Conservation (phyloP, 768 basidiomycete species). For the Hydnomerulius pinastri region DNA sequence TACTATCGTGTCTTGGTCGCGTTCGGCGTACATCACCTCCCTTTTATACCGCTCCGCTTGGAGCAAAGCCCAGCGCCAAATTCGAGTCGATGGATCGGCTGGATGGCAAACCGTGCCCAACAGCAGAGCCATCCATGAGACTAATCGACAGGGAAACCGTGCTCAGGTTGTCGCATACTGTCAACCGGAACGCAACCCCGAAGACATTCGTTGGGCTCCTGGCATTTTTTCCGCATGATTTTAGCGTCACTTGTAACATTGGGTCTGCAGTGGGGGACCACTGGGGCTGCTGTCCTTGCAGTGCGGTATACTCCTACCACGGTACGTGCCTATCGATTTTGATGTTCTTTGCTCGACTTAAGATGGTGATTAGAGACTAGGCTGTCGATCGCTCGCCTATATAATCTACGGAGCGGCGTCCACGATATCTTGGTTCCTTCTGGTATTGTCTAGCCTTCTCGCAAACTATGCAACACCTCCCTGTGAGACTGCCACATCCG, state of each 20-base stretch:
- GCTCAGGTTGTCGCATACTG: slow-evolving; percentile 25
- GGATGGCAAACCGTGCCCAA: background rate
- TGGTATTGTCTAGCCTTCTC: slow-evolving; percentile 30
- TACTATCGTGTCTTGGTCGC: slow-evolving; percentile 26
- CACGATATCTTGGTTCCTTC: slow-evolving; percentile 31
- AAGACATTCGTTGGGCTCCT: slow-evolving; percentile 19
- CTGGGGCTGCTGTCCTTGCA: slow-evolving; percentile 27
- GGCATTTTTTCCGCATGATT: slow-evolving; percentile 27
- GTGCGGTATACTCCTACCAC: slow-evolving; percentile 34
- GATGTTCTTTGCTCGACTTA: background rate
- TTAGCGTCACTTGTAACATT: slow-evolving; percentile 33
- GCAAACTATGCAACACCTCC: slow-evolving; percentile 18
- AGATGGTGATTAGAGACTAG: slow-evolving; percentile 22
- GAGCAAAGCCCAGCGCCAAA: background rate
- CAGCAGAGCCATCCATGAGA: slow-evolving; percentile 2
- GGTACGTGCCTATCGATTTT: slow-evolving; percentile 6
- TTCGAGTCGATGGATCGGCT: slow-evolving; percentile 1
- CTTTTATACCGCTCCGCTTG: slow-evolving; percentile 20
- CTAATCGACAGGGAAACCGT: slow-evolving; percentile 18
- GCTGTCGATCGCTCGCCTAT: slow-evolving; percentile 37
- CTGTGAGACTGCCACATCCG: background rate
- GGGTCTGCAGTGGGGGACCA: slow-evolving; percentile 35
- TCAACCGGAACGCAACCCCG: slow-evolving; percentile 1
- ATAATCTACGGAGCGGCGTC: slow-evolving; percentile 30
- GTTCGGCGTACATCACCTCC: slow-evolving; percentile 13